Evolutionary conservation across 768 basidiomycete species (phyloP).

Genomic region (Paxillus ammoniavirescens): DNA sequence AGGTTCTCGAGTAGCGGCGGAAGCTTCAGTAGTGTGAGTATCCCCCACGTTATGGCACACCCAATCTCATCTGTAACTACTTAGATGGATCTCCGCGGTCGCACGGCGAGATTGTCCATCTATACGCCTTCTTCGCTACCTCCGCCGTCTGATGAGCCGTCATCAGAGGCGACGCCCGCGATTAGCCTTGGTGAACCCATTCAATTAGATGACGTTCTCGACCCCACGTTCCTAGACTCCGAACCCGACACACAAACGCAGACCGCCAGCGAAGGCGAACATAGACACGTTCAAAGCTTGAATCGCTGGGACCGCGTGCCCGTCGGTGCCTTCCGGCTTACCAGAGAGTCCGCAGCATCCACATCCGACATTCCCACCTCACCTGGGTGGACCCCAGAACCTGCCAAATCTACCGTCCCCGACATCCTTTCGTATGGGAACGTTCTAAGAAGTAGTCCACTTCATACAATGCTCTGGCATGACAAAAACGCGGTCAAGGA

Average conservation of each 20-base stretch:
- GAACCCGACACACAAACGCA: constrained; percentile 41
- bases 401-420: constrained; percentile 14
- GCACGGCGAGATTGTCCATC: constrained; percentile 34
- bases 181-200: constrained; percentile 48
- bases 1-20: constrained; percentile 30
- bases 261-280: constrained; percentile 35
- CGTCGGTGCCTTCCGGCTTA: constrained; percentile 70
- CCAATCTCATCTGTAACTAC: constrained; percentile 4
- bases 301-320: constrained; percentile 75
- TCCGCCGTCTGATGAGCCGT: constrained; percentile 36
- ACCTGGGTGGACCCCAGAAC: constrained; percentile 30
- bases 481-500: constrained; percentile 24
- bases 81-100: constrained; percentile 32
- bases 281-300: constrained; percentile 47
- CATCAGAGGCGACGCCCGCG: constrained; percentile 34
- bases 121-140: constrained; percentile 29
- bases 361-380: constrained; percentile 28
- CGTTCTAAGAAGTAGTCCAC: constrained; percentile 54
- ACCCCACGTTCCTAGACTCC: constrained; percentile 66
- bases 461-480: constrained; percentile 56
- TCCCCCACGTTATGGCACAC: constrained; percentile 7
- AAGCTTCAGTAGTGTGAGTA: constrained; percentile 38
- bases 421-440: constrained; percentile 31
- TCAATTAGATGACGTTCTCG: constrained; percentile 71
- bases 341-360: constrained; percentile 36